Evolutionary conservation across 129 eudicot genomes (phyloP).

Genomic region (Rutidosis leptorrhynchoides): DNA sequence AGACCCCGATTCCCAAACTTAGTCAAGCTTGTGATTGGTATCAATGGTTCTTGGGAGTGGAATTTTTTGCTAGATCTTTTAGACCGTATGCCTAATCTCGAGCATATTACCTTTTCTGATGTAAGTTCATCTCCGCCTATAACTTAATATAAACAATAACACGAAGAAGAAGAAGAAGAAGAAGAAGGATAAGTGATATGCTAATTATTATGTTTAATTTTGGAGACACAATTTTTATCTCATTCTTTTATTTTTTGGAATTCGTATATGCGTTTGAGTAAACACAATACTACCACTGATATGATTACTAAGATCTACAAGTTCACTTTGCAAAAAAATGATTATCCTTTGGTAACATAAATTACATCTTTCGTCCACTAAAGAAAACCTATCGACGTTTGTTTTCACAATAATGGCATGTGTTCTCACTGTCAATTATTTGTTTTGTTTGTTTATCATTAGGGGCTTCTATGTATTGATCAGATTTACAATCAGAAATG

Average conservation of each 20-base stretch:
- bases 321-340: no score
- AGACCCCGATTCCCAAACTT: constrained; percentile 19
- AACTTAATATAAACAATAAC: not conserved
- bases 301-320: no score
- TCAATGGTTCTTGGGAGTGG: constrained; percentile 11
- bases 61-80: not conserved
- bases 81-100: constrained; percentile 27
- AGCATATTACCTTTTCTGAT: constrained; percentile 24
- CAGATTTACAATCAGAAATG: no score
- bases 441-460: no score
- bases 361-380: no score
- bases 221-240: not conserved
- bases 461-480: no score
- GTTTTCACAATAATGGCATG: not conserved
- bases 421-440: no score
- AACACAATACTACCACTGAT: not conserved
- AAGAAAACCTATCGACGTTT: no score
- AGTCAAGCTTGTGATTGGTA: constrained; percentile 16
- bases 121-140: constrained; percentile 11
- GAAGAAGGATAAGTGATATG: no score
- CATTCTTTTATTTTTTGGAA: not conserved
- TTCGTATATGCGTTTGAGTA: not conserved
- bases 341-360: no score
- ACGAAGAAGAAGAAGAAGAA: no score
- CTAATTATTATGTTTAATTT: not conserved